Evolutionary conservation across 768 basidiomycete genomes (phyloP).

Genomic region (Lanmaoa rubissima): DNA sequence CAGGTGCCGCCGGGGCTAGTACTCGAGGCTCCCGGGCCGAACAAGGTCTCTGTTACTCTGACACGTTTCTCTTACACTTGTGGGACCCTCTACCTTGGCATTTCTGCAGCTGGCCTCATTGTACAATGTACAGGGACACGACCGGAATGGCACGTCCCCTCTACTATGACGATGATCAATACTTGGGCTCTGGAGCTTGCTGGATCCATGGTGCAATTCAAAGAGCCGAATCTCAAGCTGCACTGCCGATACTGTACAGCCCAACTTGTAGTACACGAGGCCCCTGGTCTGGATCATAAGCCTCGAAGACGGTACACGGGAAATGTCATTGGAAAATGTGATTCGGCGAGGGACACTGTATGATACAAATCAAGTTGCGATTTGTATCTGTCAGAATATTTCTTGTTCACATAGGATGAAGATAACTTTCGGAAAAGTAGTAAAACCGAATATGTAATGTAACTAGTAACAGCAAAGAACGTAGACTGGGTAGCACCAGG

Average conservation of each 20-base stretch:
- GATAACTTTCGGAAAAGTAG: not conserved
- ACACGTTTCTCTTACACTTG: not conserved
- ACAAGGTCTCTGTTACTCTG: not conserved
- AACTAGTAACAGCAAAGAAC: not conserved
- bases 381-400: not conserved
- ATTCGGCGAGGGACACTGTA: not conserved
- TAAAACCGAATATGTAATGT: not conserved
- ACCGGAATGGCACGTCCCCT: not conserved
- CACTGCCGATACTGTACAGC: not conserved
- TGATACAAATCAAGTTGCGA: not conserved
- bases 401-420: not conserved
- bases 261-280: not conserved
- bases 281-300: not conserved
- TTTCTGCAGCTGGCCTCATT: constrained; percentile 3
- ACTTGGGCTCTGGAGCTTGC: not conserved
- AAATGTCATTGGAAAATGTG: not conserved
- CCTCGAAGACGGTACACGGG: not conserved
- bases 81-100: not conserved
- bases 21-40: not conserved
- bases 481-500: not conserved
- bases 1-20: no score
- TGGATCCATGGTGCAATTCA: not conserved
- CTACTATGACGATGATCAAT: not conserved
- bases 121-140: not conserved
- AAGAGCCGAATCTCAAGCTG: not conserved